phyloP scores from a whole-genome alignment of 2,329 filamentous ascomycete genomes.

The Rutstroemia sp. region DNA sequence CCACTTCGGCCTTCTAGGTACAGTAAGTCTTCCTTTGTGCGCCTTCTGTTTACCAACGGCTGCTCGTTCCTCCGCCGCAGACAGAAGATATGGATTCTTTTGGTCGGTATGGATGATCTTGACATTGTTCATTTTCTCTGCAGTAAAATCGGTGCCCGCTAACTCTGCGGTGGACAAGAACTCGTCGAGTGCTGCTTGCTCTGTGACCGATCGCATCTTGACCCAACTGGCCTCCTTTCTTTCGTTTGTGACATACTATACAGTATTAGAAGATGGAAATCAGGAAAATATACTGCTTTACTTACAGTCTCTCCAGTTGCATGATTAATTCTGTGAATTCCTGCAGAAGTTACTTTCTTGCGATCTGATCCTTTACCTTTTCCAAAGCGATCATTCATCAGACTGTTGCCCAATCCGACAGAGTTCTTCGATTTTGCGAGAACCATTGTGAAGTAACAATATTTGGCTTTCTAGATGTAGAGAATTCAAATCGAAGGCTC shows the following conservation, averaged over 20 bases:
- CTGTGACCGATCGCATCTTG: conserved; percentile 98
- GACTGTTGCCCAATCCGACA: conserved; percentile 89
- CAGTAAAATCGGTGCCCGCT: conserved; percentile 97
- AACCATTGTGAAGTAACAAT: conserved; percentile 45
- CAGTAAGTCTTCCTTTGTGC: conserved; percentile 73
- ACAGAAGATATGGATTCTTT: conserved; percentile 89
- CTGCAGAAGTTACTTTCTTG: conserved; percentile 58
- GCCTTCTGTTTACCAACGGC: conserved; percentile 74
- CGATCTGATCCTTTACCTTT: conserved; percentile 82
- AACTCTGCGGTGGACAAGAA: conserved; percentile 93
- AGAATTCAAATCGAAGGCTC: neutral
- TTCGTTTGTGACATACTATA: conserved; percentile 80
- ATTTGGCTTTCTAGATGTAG: neutral
- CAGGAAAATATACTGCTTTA: neutral
- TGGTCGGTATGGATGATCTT: conserved; percentile 98
- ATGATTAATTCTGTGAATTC: conserved; percentile 59
- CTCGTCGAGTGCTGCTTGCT: conserved; percentile 93
- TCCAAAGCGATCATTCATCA: conserved; percentile 98
- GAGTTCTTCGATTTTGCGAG: conserved; percentile 90
- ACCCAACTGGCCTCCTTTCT: conserved; percentile 91
- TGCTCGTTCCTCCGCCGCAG: conserved; percentile 72
- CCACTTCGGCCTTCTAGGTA: conserved; percentile 86
- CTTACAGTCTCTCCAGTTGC: conserved; percentile 67
- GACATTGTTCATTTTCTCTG: conserved; percentile 97
- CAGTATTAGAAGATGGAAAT: conserved; percentile 19